These are phyloP conservation scores for Xylariomycetidae sp. DNA, from an alignment of 2,329 filamentous ascomycete species.

Conservation along the genomic window DNA sequence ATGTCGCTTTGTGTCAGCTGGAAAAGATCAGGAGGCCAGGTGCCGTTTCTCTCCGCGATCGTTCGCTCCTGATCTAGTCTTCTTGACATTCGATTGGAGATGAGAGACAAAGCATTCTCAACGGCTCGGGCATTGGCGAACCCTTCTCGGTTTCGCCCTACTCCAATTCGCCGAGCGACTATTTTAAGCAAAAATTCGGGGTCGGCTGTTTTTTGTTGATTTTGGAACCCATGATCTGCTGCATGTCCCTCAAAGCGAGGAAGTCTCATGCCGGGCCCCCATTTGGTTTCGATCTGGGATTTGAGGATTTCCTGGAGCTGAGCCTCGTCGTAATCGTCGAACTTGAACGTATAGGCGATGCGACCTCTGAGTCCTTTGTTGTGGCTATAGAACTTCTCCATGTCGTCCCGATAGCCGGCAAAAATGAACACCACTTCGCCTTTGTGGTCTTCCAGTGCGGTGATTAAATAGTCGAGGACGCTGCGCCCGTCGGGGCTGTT, in stretches of 20 bases:
- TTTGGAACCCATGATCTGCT: no score
- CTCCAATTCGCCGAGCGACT: slow-evolving; percentile 3
- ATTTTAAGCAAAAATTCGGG: slow-evolving; percentile 2
- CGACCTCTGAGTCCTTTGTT: slow-evolving; percentile 1
- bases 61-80: not conserved
- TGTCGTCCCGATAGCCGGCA: slow-evolving; percentile 2
- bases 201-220: slow-evolving; percentile 2
- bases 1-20: slow-evolving; percentile 1
- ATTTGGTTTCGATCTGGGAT: not conserved
- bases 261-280: not conserved
- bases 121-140: slow-evolving; percentile 3
- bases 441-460: not conserved
- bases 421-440: slow-evolving; percentile 5
- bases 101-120: slow-evolving; percentile 1
- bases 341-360: slow-evolving; percentile 2
- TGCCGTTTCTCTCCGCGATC: not conserved
- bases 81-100: not conserved
- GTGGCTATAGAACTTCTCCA: slow-evolving; percentile 5
- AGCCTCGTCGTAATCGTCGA: slow-evolving; percentile 3
- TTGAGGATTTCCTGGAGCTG: slow-evolving; percentile 2
- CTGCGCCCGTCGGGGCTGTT: slow-evolving; percentile 52
- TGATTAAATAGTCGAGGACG: slow-evolving; percentile 40
- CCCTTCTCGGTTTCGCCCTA: not conserved
- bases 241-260: no score
- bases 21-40: not conserved